Evolutionary conservation across 306 rosid genomes (phyloP).

Genomic region (Sicyos edulis): DNA sequence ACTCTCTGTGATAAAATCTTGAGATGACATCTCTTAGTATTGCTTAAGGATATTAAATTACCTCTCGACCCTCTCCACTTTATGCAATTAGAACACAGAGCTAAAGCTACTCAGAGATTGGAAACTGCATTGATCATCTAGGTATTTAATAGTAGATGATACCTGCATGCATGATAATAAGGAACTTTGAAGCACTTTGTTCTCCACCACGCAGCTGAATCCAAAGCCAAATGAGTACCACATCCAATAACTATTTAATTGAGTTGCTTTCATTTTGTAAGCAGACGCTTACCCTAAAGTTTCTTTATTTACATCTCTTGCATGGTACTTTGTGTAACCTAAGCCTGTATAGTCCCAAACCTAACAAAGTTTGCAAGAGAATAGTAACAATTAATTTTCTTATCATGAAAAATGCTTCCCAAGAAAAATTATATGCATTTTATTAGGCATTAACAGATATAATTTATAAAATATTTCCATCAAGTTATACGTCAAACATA

Average conservation of each 20-base stretch:
- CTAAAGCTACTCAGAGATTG: neutral
- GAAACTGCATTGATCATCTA: neutral
- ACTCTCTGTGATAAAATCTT: neutral
- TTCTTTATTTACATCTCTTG: conserved; percentile 78
- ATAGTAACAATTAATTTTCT: neutral
- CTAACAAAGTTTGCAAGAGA: conserved; percentile 34
- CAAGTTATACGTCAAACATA: neutral
- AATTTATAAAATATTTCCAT: neutral
- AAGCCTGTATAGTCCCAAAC: conserved; percentile 92
- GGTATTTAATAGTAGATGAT: conserved; percentile 15
- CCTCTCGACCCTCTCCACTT: neutral
- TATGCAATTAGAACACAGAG: neutral
- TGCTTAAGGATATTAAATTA: neutral
- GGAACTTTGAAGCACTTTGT: conserved; percentile 76
- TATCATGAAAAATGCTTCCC: conserved; percentile 1
- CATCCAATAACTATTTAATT: conserved; percentile 27
- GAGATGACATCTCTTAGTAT: neutral
- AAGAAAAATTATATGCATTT: neutral
- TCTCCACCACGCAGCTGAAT: conserved; percentile 84
- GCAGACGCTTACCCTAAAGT: conserved; percentile 59
- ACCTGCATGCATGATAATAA: conserved; percentile 74
- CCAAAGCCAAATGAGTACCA: conserved; percentile 26
- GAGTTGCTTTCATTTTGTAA: conserved; percentile 13
- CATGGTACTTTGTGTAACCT: conserved; percentile 76
- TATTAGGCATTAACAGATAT: neutral